Evolutionary conservation across 176 grass and related monocot species (phyloP), one percentile per base, ranked within the genome.

Genomic region (Lolium rigidum): DNA sequence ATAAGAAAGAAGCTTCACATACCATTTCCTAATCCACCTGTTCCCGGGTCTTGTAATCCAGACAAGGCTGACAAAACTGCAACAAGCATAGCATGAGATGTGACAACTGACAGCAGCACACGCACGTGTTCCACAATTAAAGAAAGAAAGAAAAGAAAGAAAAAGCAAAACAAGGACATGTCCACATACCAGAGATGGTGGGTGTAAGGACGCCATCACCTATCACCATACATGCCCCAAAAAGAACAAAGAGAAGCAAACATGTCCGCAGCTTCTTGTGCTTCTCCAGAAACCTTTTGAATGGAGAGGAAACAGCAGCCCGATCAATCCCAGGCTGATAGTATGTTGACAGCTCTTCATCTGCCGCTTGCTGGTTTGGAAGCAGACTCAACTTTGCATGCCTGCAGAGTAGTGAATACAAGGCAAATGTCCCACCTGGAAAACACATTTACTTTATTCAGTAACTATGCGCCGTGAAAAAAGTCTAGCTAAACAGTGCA

Each of bases 371-470:
- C 78, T 94, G 89, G 74, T 94, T 94, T 56, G 92, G 92, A 84
- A 94, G 89, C 81, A 94, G 74, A 85, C 89, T 85, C 81, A 94
- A 79, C 54, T 91, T 94, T 66, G 87, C 92, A 87, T 94, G 87
- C 18, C 87, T 91, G 82, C 92, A 94, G 41, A 94, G 92, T 31
- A 94, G 87, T 41, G 92, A 91, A 85, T 94, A 94, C 81, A 94
- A 56, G 80, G 92, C 89, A 92, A 94, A 89, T 6, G 86, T 64
- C 50, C 89, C 92, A 6, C 92, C 92, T 94, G 68, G 37, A 49
- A 37, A 85, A 72, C 39, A 69, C 26, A 75, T 71, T 73, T 54
- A 69, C n/a, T 58, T 7, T 22, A 48, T 51, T 83, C 66, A 88
- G 78, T 76, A 65, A 85, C 11, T 18, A n/a, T 58, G 49, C 0